These are phyloP conservation scores for Naganishia vishniacii DNA, from an alignment of 768 basidiomycete genomes.

Conservation along the genomic window DNA sequence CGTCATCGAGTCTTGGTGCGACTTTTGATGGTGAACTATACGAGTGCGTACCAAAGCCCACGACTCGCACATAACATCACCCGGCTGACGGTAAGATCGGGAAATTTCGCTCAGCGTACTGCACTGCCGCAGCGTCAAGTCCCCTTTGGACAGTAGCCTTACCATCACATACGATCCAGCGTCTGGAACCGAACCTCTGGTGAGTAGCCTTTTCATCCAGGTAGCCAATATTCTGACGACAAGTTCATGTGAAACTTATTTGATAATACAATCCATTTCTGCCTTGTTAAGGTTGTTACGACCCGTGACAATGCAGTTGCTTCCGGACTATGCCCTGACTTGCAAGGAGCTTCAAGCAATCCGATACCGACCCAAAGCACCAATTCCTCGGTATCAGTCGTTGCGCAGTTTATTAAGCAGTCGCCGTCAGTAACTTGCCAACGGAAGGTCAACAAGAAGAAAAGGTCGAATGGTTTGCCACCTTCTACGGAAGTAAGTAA, in stretches of 20 bases:
- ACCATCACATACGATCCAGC: too few relatives aligned
- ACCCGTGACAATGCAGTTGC: constrained; percentile 30
- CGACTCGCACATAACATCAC: too few relatives aligned
- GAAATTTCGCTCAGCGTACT: too few relatives aligned
- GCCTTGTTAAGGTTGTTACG: constrained; percentile 30
- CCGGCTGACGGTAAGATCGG: too few relatives aligned
- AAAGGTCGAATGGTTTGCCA: background rate
- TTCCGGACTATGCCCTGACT: constrained; percentile 30
- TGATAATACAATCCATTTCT: background rate
- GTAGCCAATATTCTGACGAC: too few relatives aligned
- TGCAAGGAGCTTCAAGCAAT: background rate
- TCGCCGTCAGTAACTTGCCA: background rate
- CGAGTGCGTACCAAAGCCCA: constrained; percentile 34
- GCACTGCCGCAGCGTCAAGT: background rate
- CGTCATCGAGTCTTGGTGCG: constrained; percentile 33
- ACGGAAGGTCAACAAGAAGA: background rate
- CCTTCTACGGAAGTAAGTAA: background rate
- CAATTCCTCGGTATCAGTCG: too few relatives aligned
- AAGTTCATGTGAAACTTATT: too few relatives aligned
- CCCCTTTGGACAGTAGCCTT: background rate
- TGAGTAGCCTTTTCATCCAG: too few relatives aligned
- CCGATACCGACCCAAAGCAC: too few relatives aligned
- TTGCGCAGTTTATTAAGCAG: too few relatives aligned
- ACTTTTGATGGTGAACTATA: constrained; percentile 41
- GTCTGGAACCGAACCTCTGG: too few relatives aligned